Evolutionary conservation across 1,284 basidiomycete genomes (phyloP).

Genomic region (Malassezia dermatis): DNA sequence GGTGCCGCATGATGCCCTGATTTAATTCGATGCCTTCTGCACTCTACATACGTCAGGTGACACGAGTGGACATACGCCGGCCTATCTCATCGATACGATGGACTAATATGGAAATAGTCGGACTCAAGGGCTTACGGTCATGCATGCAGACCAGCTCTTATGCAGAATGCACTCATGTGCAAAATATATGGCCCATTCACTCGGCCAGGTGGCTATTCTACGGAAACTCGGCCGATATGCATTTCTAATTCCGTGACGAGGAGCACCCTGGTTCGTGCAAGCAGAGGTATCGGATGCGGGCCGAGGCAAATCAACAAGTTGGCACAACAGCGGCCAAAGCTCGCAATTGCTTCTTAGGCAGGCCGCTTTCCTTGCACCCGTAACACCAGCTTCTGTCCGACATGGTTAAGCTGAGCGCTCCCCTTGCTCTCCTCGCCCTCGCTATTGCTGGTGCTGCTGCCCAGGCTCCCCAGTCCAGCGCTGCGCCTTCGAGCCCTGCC

Average conservation of each 20-base stretch:
- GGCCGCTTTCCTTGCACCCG: background rate
- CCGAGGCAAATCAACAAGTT: slow-evolving; percentile 3
- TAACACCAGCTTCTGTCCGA: background rate
- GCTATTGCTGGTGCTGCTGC: slow-evolving; percentile 26
- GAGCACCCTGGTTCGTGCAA: background rate
- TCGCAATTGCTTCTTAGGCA: background rate
- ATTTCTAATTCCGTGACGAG: background rate
- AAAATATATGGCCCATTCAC: background rate
- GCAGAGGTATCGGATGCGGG: background rate
- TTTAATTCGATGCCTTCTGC: background rate
- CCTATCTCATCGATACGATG: background rate
- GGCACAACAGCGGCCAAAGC: background rate
- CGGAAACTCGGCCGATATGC: background rate
- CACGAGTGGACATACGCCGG: background rate
- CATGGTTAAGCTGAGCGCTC: slow-evolving; percentile 35
- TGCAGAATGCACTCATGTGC: background rate
- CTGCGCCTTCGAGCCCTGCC: slow-evolving; percentile 6
- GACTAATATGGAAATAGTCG: background rate
- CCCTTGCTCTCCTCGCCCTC: slow-evolving; percentile 29
- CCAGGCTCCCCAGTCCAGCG: slow-evolving; percentile 14
- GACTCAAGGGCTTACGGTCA: background rate
- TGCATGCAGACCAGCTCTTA: background rate
- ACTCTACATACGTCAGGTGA: background rate
- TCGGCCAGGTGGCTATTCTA: background rate
- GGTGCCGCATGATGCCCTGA: background rate